Evolutionary conservation across 345 rosid genomes (phyloP).

Genomic region (Aurinia saxatilis): DNA sequence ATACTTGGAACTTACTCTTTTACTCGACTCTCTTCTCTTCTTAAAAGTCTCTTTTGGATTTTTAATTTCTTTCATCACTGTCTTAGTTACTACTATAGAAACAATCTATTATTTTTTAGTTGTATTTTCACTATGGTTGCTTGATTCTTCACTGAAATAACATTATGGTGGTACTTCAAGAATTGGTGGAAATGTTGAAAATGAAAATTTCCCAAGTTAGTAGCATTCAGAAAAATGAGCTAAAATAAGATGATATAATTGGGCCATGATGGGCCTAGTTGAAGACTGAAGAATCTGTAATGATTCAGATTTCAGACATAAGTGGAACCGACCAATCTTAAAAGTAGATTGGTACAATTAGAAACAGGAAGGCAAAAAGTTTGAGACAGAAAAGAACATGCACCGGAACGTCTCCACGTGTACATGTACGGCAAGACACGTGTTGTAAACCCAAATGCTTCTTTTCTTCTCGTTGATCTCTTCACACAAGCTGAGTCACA

Average conservation of each 20-base stretch:
- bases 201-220: not conserved
- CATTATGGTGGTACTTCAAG: too few species aligned
- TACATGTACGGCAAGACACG: not conserved
- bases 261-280: conserved; percentile 9
- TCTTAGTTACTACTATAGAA: conserved; percentile 1
- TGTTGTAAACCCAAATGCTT: not conserved
- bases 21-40: conserved; percentile 48
- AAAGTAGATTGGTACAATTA: too few species aligned
- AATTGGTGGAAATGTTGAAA: not conserved
- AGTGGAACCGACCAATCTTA: not conserved
- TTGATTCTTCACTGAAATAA: conserved; percentile 12
- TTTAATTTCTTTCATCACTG: not conserved
- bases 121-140: not conserved
- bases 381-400: not conserved
- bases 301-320: too few species aligned
- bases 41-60: conserved; percentile 6
- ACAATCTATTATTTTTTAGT: conserved; percentile 1
- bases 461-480: not conserved
- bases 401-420: conserved; percentile 10
- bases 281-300: not conserved
- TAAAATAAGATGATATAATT: not conserved
- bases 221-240: not conserved
- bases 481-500: conserved; percentile 19
- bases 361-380: too few species aligned
- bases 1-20: conserved; percentile 74